Evolutionary conservation across 306 rosid genomes (phyloP).

Genomic region (barrel medic (Medicago truncatula)): MtrunA17r5.0-ANR NC_053046.1:10134501-10135000

Average conservation of each 20-base stretch:
- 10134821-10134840: slow-evolving; percentile 70
- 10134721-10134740: not conserved
- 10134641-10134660: slow-evolving; percentile 61
- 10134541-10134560: not conserved
- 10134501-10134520: slow-evolving; percentile 4
- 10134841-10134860: slow-evolving; percentile 53
- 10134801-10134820: slow-evolving; percentile 65
- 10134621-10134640: slow-evolving; percentile 57
- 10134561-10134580: not conserved
- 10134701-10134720: not conserved
- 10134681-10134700: slow-evolving; percentile 29
- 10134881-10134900: slow-evolving; percentile 47
- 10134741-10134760: slow-evolving; percentile 55
- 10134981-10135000: slow-evolving; percentile 5
- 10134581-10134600: not conserved
- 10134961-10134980: not conserved
- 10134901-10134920: slow-evolving; percentile 33
- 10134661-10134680: slow-evolving; percentile 70
- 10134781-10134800: slow-evolving; percentile 57
- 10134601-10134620: slow-evolving; percentile 73
- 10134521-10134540: not conserved
- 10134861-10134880: slow-evolving; percentile 40
- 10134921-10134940: slow-evolving; percentile 2
- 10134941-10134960: slow-evolving; percentile 37
- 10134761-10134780: slow-evolving; percentile 68